Conservation (phyloP, 371 early-diverging fungal species). For the Globomyces sp. region DNA sequence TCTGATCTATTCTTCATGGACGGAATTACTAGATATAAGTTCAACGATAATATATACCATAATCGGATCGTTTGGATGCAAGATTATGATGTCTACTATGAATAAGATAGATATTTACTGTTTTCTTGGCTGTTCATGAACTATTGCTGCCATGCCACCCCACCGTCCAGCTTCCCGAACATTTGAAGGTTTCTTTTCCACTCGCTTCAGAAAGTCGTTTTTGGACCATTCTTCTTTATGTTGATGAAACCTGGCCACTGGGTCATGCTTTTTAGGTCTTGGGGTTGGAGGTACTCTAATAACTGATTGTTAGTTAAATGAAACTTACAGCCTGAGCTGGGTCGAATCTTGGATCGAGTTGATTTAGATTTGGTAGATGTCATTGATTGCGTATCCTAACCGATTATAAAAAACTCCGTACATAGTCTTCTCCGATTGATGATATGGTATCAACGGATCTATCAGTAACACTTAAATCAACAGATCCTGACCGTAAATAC, state of each 20-base stretch:
- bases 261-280: conserved; percentile 23
- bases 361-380: conserved; percentile 3
- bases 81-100: neutral
- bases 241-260: conserved; percentile 29
- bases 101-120: neutral
- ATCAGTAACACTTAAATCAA: too few relatives aligned
- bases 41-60: neutral
- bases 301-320: neutral
- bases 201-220: conserved; percentile 25
- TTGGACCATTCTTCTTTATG: conserved; percentile 23
- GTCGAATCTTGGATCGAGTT: neutral
- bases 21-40: conserved; percentile 20
- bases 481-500: too few relatives aligned
- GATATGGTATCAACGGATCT: too few relatives aligned
- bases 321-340: neutral
- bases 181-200: conserved; percentile 2
- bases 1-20: conserved; percentile 22
- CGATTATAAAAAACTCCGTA: too few relatives aligned
- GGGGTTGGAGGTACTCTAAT: conserved; percentile 16
- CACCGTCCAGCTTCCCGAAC: conserved; percentile 7
- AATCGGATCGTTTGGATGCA: neutral
- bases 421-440: too few relatives aligned
- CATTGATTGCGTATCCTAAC: too few relatives aligned
- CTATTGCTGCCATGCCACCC: conserved; percentile 4
- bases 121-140: conserved; percentile 8